A percentile compares a stretch with the other conserved stretches of the same genome.
Evolutionary conservation across 2,329 filamentous ascomycete species (phyloP).

Genomic region (Purpureocillium takamizusanense): DNA sequence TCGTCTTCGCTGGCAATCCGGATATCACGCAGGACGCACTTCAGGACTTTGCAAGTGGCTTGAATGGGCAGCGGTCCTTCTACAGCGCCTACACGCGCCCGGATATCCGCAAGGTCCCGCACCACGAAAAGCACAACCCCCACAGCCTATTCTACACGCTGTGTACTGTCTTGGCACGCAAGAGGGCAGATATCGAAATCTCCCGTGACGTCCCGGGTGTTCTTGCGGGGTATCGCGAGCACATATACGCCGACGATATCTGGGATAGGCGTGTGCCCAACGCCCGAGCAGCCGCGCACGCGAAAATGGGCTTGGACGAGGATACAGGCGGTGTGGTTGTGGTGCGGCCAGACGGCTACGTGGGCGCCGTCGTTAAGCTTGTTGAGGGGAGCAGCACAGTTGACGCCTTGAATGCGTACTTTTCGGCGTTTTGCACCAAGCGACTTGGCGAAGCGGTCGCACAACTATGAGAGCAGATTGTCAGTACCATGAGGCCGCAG

Average conservation of each 20-base stretch:
- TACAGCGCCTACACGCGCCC: conserved; percentile 54
- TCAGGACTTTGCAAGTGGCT: conserved; percentile 56
- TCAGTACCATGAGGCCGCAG: too few relatives aligned
- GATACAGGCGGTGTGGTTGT: conserved; percentile 72
- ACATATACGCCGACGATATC: conserved; percentile 80
- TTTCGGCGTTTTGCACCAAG: conserved; percentile 62
- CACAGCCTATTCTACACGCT: conserved; percentile 77
- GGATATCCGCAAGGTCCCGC: conserved; percentile 54
- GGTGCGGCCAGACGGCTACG: conserved; percentile 79
- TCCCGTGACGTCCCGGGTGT: conserved; percentile 58
- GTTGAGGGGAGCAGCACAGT: conserved; percentile 71
- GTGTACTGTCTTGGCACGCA: conserved; percentile 63
- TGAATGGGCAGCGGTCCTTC: conserved; percentile 62
- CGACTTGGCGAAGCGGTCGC: conserved; percentile 25
- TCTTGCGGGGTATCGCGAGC: conserved; percentile 67
- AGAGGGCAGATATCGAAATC: conserved; percentile 64
- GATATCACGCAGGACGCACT: conserved; percentile 53
- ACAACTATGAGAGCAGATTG: not conserved
- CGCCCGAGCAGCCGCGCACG: conserved; percentile 67
- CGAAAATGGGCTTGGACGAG: conserved; percentile 74
- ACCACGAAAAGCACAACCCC: conserved; percentile 78
- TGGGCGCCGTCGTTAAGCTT: conserved; percentile 65
- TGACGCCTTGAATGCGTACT: conserved; percentile 77
- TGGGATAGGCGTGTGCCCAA: conserved; percentile 62
- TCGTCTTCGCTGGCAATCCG: conserved; percentile 71